Percentiles rank a stretch among this genome's conserved stretches.
Conservation (phyloP, 1,284 basidiomycete species). For the Moesziomyces sp. region DNA sequence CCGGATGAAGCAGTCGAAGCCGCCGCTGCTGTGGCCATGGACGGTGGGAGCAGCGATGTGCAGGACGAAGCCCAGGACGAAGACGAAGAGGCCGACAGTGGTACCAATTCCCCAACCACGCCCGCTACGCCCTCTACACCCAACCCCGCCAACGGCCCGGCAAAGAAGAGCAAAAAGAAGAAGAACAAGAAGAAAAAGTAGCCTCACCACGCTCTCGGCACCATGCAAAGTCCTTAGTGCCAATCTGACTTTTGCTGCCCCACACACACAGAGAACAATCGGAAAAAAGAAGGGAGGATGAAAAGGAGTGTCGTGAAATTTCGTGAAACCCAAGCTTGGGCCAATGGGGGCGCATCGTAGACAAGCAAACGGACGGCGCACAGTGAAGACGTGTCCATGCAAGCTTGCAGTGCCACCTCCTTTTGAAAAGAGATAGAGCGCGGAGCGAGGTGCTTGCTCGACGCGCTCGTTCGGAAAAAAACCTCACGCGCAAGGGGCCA, state of each 20-base stretch:
- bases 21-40: constrained; percentile 1
- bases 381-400: constrained; percentile 23
- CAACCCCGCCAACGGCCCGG: constrained; percentile 8
- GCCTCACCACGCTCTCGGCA: neutral
- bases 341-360: constrained; percentile 15
- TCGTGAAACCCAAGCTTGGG: constrained; percentile 14
- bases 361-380: constrained; percentile 20
- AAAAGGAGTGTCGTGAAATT: constrained; percentile 27
- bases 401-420: too few species aligned
- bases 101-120: constrained; percentile 14
- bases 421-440: too few species aligned
- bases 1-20: neutral
- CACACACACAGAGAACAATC: neutral
- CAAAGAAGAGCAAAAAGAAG: constrained; percentile 16
- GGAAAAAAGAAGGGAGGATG: neutral
- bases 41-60: constrained; percentile 12
- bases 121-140: constrained; percentile 18
- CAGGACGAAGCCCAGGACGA: constrained; percentile 5
- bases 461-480: neutral
- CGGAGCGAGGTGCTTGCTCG: too few species aligned
- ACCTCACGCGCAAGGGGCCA: neutral
- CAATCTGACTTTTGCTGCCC: neutral
- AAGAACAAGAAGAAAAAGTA: constrained; percentile 46
- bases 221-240: too few species aligned
- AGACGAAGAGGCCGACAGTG: constrained; percentile 17